Percentiles rank a stretch among this genome's conserved stretches.
These are phyloP conservation scores for Leishmania guyanensis DNA, from an alignment of 208 protist genomes.

Conservation along the genomic window DNA sequence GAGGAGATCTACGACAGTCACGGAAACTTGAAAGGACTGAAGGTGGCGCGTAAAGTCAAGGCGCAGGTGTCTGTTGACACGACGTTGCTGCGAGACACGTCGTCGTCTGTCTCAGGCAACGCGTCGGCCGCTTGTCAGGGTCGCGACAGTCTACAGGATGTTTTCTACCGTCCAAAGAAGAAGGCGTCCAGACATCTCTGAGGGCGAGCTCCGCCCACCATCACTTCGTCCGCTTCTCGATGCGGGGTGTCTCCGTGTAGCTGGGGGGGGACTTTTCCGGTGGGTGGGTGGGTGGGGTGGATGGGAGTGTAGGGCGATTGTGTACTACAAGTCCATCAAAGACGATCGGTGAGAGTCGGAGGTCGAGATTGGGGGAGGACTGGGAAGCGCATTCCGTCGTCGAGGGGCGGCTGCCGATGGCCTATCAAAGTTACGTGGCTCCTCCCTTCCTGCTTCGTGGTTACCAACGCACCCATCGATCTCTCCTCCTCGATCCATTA, in stretches of 20 bases:
- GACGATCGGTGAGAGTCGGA: neutral
- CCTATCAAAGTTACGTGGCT: neutral
- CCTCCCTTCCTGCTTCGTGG: neutral
- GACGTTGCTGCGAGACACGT: slow-evolving; percentile 74
- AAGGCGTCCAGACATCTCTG: slow-evolving; percentile 37
- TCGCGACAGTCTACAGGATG: slow-evolving; percentile 54
- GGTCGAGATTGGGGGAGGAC: neutral
- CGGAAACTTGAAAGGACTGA: slow-evolving; percentile 75
- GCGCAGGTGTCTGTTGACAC: slow-evolving; percentile 62
- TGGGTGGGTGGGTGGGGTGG: neutral
- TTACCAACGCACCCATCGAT: neutral
- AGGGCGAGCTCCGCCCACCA: neutral
- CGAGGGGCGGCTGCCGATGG: neutral
- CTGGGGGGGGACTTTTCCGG: neutral
- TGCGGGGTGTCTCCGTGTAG: neutral
- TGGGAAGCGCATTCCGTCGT: neutral
- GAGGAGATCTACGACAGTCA: slow-evolving; percentile 65
- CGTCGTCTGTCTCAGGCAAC: slow-evolving; percentile 45
- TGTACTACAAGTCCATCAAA: neutral
- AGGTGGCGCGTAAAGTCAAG: slow-evolving; percentile 61
- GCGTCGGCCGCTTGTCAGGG: slow-evolving; percentile 16
- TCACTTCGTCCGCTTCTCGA: neutral
- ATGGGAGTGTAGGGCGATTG: neutral
- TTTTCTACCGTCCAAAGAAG: slow-evolving; percentile 80
- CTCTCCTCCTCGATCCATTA: neutral